Evolutionary conservation across 768 basidiomycete genomes (phyloP).

Genomic region (Solioccasus polychromus): DNA sequence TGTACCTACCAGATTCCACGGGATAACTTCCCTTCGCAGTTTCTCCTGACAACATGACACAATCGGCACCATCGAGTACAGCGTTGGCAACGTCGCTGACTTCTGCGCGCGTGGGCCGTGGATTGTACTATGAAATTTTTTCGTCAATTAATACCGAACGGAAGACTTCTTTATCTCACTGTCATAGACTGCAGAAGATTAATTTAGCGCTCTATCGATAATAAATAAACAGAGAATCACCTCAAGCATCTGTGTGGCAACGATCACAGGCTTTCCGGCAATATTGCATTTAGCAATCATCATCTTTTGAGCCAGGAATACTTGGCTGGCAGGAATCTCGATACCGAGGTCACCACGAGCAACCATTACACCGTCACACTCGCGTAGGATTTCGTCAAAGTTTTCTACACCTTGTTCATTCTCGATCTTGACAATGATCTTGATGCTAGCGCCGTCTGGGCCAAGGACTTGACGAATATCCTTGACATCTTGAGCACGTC

Average conservation of each 20-base stretch:
- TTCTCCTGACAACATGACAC: slow-evolving; percentile 99
- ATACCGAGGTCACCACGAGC: slow-evolving; percentile 99
- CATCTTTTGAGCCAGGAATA: slow-evolving; percentile 99
- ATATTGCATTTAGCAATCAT: slow-evolving; percentile 99
- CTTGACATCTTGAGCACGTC: slow-evolving; percentile 88
- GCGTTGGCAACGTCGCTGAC: slow-evolving; percentile 99
- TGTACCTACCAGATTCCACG: slow-evolving; percentile 80
- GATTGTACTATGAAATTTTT: slow-evolving; percentile 77
- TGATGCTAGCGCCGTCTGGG: slow-evolving; percentile 92
- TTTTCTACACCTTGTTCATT: slow-evolving; percentile 99
- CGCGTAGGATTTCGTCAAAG: slow-evolving; percentile 97
- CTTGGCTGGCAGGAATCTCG: slow-evolving; percentile 98
- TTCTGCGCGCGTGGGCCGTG: slow-evolving; percentile 97
- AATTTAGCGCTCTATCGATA: slow-evolving; percentile 9
- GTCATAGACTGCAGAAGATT: slow-evolving; percentile 78
- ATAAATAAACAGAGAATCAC: slow-evolving; percentile 36
- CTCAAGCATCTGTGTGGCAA: slow-evolving; percentile 99
- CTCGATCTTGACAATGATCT: slow-evolving; percentile 99
- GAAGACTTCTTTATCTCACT: slow-evolving; percentile 39
- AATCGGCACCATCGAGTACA: slow-evolving; percentile 97
- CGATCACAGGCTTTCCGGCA: slow-evolving; percentile 96
- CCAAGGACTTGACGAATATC: slow-evolving; percentile 94
- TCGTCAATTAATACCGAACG: background rate
- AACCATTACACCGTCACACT: slow-evolving; percentile 99
- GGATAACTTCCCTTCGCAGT: slow-evolving; percentile 98